Evolutionary conservation across 371 early-diverging fungal genomes (phyloP), one percentile per base, ranked within the genome.

Genomic region (Rhizopus sp.): DNA sequence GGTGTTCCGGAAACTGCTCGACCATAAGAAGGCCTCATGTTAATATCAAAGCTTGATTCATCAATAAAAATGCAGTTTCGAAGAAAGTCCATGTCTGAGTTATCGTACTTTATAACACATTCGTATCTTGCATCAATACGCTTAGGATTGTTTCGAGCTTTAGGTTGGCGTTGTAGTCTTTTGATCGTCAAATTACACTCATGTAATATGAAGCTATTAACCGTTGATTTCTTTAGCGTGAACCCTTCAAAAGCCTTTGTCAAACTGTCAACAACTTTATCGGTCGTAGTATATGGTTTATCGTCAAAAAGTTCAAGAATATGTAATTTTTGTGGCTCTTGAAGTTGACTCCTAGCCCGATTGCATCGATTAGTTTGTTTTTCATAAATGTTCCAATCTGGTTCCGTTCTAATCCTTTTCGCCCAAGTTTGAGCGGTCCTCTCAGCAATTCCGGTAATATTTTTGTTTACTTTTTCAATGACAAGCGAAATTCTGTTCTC

Each of bases 1-100:
- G 57, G 50, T 3, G 39, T 57, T 31, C 50, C 50, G 17, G 2
- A 13, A 33, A 34, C 50, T 40, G 57, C 5, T 33, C 42, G 37
- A 50, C 59, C 39, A 40, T 16, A 15, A 16, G 15, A 44, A 7
- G 51, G 33, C 15, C 30, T 48, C 41, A 57, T 57, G 32, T 57
- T 48, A 5, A 57, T 57, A 41, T 57, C 32, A 41, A 57, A 57
- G 12, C 41, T 45, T 0, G 52, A 31, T 51, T 51, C 59, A 46
- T 58, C 59, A 16, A 58, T 33, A 40, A 52, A 59, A 40, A 57
- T 38, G 38, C 30, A 57, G 41, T 57, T 57, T n/a, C 29, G 41
- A 37, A 57, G 39, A 34, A 50, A 57, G 38, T 50, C 29, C 44
- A 50, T 57, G 34, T 57, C 58, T 16, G 41, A 12, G 7, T 3